phyloP scores from a whole-genome alignment of 306 rosid genomes.

The Pterocarpus santalinus region DNA sequence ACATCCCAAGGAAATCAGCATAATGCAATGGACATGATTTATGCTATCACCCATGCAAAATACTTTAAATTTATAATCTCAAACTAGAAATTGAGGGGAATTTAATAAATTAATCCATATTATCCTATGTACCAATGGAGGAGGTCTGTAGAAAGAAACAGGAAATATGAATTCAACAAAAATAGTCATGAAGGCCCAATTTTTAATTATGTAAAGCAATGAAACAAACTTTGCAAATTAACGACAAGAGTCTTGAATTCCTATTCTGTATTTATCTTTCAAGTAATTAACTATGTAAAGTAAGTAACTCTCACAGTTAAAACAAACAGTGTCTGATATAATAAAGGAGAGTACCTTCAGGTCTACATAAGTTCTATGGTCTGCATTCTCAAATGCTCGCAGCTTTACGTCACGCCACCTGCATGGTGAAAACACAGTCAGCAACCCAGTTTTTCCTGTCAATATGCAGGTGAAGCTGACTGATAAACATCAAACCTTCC shows the following conservation, averaged over 20 bases:
- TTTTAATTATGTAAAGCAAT: background rate
- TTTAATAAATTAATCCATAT: background rate
- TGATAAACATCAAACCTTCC: slow-evolving; percentile 74
- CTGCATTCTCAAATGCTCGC: slow-evolving; percentile 86
- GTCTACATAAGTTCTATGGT: slow-evolving; percentile 95
- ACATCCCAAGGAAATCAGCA: background rate
- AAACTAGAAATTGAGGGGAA: background rate
- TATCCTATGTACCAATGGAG: background rate
- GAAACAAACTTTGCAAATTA: slow-evolving; percentile 1
- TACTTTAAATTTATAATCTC: background rate
- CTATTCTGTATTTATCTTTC: background rate
- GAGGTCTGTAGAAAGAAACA: background rate
- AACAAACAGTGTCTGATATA: background rate
- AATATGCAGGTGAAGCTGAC: slow-evolving; percentile 13
- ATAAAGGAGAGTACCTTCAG: slow-evolving; percentile 70
- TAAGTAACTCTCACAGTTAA: background rate
- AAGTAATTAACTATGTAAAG: background rate
- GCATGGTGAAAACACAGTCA: slow-evolving; percentile 46
- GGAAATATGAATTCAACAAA: background rate
- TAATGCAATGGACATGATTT: slow-evolving; percentile 7
- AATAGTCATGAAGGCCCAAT: background rate
- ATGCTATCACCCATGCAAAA: background rate
- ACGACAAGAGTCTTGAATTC: background rate
- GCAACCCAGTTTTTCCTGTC: slow-evolving; percentile 22
- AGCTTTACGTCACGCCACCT: slow-evolving; percentile 99